Percentiles rank a stretch among this genome's conserved stretches.
Conservation (phyloP, 2,329 filamentous ascomycete genomes). For the Geosmithia morbida region DNA sequence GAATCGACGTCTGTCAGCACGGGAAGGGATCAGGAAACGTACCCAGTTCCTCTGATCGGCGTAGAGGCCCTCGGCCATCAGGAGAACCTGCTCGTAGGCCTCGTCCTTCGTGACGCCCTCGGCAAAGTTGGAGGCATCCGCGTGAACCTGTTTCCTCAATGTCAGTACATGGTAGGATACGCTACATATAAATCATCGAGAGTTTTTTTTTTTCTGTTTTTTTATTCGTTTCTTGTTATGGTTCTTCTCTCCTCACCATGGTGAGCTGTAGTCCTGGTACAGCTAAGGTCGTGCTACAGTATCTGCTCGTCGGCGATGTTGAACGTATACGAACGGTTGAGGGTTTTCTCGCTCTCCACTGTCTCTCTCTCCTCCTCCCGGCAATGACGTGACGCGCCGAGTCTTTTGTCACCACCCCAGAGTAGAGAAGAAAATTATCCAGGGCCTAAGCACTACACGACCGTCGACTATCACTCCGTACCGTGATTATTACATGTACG, state of each 20-base stretch:
- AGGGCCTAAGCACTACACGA: neutral
- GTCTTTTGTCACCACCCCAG: neutral
- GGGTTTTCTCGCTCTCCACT: neutral
- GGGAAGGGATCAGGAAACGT: constrained; percentile 10
- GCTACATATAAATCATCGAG: neutral
- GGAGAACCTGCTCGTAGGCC: constrained; percentile 59
- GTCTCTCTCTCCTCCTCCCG: neutral
- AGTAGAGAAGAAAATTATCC: neutral
- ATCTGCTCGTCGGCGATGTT: neutral
- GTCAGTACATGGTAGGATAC: neutral
- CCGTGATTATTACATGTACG: no score
- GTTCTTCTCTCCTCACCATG: constrained; percentile 1
- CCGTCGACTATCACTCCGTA: neutral
- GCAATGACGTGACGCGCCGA: neutral
- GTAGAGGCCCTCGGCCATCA: constrained; percentile 53
- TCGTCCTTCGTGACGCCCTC: constrained; percentile 53
- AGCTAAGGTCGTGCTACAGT: neutral
- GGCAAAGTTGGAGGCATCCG: constrained; percentile 63
- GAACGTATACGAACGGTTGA: neutral
- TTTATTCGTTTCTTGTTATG: no score
- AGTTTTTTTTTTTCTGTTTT: neutral
- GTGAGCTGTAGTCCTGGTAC: neutral
- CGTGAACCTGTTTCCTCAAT: constrained; percentile 44
- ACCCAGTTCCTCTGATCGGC: constrained; percentile 71
- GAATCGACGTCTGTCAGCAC: neutral